phyloP scores from a whole-genome alignment of 306 rosid species.

The Medicago lupulina region DNA sequence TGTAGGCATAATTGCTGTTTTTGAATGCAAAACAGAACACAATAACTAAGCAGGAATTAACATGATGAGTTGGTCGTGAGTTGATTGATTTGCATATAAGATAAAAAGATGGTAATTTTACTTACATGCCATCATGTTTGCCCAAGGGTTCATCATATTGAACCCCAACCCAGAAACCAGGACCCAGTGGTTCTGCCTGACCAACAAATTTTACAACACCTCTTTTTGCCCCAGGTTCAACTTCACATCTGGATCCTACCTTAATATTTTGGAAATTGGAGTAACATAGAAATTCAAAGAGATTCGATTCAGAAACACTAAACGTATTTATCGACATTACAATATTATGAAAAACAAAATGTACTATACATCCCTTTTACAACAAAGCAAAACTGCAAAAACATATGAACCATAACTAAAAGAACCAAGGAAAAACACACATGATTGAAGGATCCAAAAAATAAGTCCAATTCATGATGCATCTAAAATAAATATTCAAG shows the following conservation, averaged over 20 bases:
- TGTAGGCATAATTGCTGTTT: conserved; percentile 8
- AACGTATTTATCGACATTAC: conserved; percentile 3
- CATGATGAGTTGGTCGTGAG: conserved; percentile 2
- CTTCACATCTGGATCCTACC: conserved; percentile 97
- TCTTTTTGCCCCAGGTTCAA: conserved; percentile 88
- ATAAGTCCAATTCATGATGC: conserved; percentile 5
- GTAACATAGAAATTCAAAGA: conserved; percentile 7
- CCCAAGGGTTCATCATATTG: conserved; percentile 98
- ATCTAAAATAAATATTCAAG: conserved; percentile 32
- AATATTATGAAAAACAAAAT: conserved; percentile 27
- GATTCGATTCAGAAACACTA: conserved; percentile 13
- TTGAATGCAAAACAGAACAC: conserved; percentile 6
- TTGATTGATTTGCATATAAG: conserved; percentile 4
- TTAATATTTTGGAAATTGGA: conserved; percentile 40
- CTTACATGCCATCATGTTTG: conserved; percentile 96
- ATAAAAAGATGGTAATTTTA: conserved; percentile 2
- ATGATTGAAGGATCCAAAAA: conserved; percentile 19
- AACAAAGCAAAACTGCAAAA: not conserved
- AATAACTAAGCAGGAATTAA: not conserved
- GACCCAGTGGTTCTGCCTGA: conserved; percentile 76
- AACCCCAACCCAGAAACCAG: conserved; percentile 95
- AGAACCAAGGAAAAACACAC: conserved; percentile 10
- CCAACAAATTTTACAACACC: conserved; percentile 83
- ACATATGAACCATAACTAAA: conserved; percentile 1
- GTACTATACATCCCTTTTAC: conserved; percentile 10